These are phyloP conservation scores for Hericium alpestre DNA, from an alignment of 768 basidiomycete species.

Conservation along the genomic window DNA sequence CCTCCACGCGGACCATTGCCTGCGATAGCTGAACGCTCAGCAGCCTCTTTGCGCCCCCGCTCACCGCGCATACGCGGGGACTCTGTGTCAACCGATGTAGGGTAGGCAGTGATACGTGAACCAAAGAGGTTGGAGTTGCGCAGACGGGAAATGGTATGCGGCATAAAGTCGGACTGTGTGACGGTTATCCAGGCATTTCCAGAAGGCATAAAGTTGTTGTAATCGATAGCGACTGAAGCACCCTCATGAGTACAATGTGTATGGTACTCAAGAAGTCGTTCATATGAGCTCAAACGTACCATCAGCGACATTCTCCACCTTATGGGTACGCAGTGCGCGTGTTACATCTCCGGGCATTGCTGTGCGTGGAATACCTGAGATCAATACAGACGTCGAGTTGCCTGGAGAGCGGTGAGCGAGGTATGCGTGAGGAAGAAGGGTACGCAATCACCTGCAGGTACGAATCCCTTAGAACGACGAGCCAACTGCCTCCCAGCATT, in stretches of 20 bases:
- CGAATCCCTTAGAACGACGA: background rate
- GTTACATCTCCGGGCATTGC: constrained; percentile 8
- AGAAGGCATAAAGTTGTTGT: constrained; percentile 49
- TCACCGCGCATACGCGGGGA: constrained; percentile 24
- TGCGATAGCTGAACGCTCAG: constrained; percentile 24
- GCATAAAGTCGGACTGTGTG: constrained; percentile 33
- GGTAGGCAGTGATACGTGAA: constrained; percentile 26
- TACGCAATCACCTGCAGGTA: no score
- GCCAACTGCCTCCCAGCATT: background rate
- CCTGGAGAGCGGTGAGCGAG: no score
- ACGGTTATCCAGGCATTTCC: constrained; percentile 51
- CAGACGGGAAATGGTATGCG: constrained; percentile 31
- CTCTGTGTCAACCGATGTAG: constrained; percentile 5
- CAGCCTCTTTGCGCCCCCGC: constrained; percentile 30
- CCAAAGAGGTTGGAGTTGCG: constrained; percentile 37
- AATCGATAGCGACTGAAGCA: constrained; percentile 44
- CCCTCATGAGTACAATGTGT: no score
- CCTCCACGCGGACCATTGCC: constrained; percentile 45
- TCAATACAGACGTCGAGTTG: background rate
- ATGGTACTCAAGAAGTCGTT: no score
- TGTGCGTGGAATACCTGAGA: constrained; percentile 11
- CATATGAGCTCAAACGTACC: background rate
- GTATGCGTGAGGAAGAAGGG: no score
- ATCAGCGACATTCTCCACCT: constrained; percentile 5
- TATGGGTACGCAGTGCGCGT: constrained; percentile 7